Base-by-base conservation (phyloP, 371 early-diverging fungal species). In the Mortierella sp. region DNA sequence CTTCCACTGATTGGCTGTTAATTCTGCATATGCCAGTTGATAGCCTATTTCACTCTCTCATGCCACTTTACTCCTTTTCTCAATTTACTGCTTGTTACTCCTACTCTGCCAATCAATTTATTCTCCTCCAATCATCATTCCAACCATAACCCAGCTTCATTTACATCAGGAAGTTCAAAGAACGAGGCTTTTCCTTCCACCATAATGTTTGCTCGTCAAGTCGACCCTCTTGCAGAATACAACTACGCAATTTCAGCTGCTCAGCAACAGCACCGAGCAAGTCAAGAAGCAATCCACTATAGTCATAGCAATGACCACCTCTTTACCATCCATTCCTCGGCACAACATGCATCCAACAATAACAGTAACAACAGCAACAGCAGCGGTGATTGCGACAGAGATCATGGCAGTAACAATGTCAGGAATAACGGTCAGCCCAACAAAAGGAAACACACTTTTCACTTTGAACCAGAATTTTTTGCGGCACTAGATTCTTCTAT, bases 391-490 rank as follows among this genome's bases (percentile, higher is more conserved):
- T n/a, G n/a, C n/a, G n/a, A n/a, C n/a, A n/a, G n/a, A n/a, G n/a
- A n/a, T n/a, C 45, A 45, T 56, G 40, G 28, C 17, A 47, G 17
- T 31, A 59, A 42, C 43, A 45, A 17, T 17, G 42, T 23, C 10
- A 60, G 19, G 23, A 51, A 32, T 26, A 15, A 7, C 57, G 26
- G 40, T 32, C 42, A 28, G n/a, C 67, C 72, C 5, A 53, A 64
- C 66, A 71, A 68, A 42, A 67, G 72, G 37, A 73, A 79, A 23
- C 80, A 70, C 12, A 64, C 80, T 22, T 53, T 74, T 26, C 70
- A 66, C 10, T 79, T 79, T 56, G 80, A 79, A 29, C 70, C 74
- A n/a, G 80, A 79, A 26, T 79, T 74, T 47, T 51, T 64, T 61
- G 80, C 74, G 3, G 74, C 74, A 2, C 69, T 79, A 2, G 80